Evolutionary conservation across 306 rosid species (phyloP), one percentile per base, ranked within the genome.

Genomic region (Vigna hirtella): DNA sequence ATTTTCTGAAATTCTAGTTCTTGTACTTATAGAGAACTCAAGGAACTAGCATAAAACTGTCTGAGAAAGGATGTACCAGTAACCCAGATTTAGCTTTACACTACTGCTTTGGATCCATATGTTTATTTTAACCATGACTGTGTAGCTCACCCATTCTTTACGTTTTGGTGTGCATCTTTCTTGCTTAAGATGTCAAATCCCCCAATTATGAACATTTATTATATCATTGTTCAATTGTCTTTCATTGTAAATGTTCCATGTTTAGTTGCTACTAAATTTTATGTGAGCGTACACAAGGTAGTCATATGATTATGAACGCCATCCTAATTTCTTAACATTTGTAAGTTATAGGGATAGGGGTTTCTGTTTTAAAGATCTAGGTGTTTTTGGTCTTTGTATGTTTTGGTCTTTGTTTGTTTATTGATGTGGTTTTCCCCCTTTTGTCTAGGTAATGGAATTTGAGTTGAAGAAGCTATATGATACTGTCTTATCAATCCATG

Each of bases 381-480:
- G 26, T 56, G 36, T 48, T 30, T 34, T 71, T 82, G 70, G 49
- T 59, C 51, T 16, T 34, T 59, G 43, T 47, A 8, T 72, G 63
- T 51, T 34, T 71, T 82, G 70, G 55, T 59, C 51, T 16, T 32
- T 59, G 43, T 47, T 6, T 72, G 63, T 51, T 22, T 64, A 49
- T 66, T 74, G 65, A 80, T 58, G 55, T 66, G 71, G n/a, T 47
- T 70, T 47, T 48, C 78, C 28, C 20, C 70, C 55, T 38, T 73
- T 83, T 67, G 84, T 84, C 67, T 78, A 95, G 99, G 78, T 59
- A 66, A 91, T 93, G 97, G 99, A 95, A 88, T 48, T 81, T 62
- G 99, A 95, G 82, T 86, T 95, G 88, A 90, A 82, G 89, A 92
- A 85, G 80, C 50, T 95, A 86, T 91, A 79, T 77, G 93, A 85